These are phyloP conservation scores for Rhizopogon sp. DNA, from an alignment of 768 basidiomycete genomes.

Conservation along the genomic window DNA sequence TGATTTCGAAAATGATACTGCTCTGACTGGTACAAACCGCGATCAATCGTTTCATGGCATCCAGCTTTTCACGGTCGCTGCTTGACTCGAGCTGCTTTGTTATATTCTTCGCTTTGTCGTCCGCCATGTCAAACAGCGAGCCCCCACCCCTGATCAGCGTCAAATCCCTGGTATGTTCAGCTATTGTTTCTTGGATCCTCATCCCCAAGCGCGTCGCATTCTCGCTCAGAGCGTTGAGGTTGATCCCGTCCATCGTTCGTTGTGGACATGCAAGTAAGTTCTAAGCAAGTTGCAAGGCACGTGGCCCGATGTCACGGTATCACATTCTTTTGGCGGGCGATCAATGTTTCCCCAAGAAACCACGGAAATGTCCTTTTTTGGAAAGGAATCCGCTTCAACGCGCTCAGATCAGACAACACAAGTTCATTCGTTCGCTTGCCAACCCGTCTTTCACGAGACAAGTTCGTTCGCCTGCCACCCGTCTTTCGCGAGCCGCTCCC, in stretches of 20 bases:
- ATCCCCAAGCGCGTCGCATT: slow-evolving; percentile 81
- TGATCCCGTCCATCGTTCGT: slow-evolving; percentile 28
- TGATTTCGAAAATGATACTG: neutral
- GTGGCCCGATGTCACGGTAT: neutral
- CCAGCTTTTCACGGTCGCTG: slow-evolving; percentile 85
- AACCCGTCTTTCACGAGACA: too few relatives aligned
- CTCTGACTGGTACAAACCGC: slow-evolving; percentile 54
- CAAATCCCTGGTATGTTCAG: slow-evolving; percentile 75
- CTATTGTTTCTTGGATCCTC: slow-evolving; percentile 79
- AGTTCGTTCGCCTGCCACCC: too few relatives aligned
- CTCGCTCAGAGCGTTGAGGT: slow-evolving; percentile 50
- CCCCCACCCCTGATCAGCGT: slow-evolving; percentile 49
- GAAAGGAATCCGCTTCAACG: too few relatives aligned
- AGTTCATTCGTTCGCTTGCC: too few relatives aligned
- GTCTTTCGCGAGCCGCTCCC: too few relatives aligned
- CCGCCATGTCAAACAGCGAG: slow-evolving; percentile 59
- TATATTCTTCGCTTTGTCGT: slow-evolving; percentile 83
- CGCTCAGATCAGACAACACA: too few relatives aligned
- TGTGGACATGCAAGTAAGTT: neutral
- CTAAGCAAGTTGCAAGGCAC: neutral
- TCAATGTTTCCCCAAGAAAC: too few relatives aligned
- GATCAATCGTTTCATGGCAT: slow-evolving; percentile 92
- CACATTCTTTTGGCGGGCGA: too few relatives aligned
- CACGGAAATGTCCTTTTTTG: too few relatives aligned
- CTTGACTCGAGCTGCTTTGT: slow-evolving; percentile 82